These are phyloP conservation scores for Tubosaeta brunneosetosa DNA, from an alignment of 768 basidiomycete genomes.

Conservation along the genomic window DNA sequence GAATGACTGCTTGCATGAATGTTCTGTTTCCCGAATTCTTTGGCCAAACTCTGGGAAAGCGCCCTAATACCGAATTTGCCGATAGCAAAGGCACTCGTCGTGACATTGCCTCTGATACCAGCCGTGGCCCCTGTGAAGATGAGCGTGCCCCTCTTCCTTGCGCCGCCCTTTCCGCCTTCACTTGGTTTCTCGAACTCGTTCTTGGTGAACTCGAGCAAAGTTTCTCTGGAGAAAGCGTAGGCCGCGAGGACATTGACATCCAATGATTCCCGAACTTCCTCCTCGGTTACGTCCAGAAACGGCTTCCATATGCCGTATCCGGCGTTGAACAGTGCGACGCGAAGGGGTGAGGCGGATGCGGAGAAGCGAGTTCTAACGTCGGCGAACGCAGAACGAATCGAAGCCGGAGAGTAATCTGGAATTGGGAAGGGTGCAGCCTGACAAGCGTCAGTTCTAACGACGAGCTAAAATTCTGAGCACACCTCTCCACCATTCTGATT, in stretches of 20 bases:
- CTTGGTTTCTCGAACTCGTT: constrained; percentile 42
- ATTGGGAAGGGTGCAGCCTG: constrained; percentile 59
- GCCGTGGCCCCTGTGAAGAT: constrained; percentile 76
- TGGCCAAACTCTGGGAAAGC: constrained; percentile 65
- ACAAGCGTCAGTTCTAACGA: background rate
- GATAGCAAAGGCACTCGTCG: constrained; percentile 59
- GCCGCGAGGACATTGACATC: constrained; percentile 54
- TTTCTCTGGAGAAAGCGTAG: constrained; percentile 60
- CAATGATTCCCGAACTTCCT: constrained; percentile 48
- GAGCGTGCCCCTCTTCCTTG: constrained; percentile 58
- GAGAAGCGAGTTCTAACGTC: constrained; percentile 44
- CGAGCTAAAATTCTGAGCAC: constrained; percentile 5
- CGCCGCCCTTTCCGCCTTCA: constrained; percentile 33
- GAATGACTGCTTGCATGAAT: constrained; percentile 50
- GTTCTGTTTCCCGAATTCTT: constrained; percentile 70
- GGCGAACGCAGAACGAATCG: constrained; percentile 47
- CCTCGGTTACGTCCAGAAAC: constrained; percentile 59
- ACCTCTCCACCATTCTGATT: constrained; percentile 58
- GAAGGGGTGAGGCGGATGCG: constrained; percentile 46
- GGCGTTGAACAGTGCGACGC: constrained; percentile 62
- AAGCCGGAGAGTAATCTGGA: constrained; percentile 43
- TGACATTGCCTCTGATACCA: constrained; percentile 54
- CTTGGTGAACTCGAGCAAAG: constrained; percentile 54
- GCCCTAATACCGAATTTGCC: constrained; percentile 61
- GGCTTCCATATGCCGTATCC: constrained; percentile 57